Evolutionary conservation across 345 rosid genomes (phyloP), one percentile per base, ranked within the genome.

Genomic region (Lepidium africanum): DNA sequence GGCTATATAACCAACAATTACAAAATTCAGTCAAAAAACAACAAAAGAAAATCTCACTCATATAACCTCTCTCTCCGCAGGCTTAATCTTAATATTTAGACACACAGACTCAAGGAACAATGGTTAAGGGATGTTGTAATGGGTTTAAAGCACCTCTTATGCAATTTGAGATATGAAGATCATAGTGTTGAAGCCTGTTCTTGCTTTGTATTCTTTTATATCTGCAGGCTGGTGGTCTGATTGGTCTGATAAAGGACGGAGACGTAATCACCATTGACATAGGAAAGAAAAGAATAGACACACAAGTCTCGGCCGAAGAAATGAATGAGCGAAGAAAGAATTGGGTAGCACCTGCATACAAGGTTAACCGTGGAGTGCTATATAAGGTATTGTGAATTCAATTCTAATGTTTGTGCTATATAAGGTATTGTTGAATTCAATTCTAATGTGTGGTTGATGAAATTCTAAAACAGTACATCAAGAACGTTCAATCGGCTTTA

Each of bases 151-250:
- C 3, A 0, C 42, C 40, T 54, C 4, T 33, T 10, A 35, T 53
- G 23, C 3, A 32, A 12, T 53, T 14, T 46, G 42, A 46, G 55
- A 46, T 62, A 19, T 39, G 41, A 58, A 60, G 45, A 35, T 19
- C 6, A 60, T 62, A 57, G 23, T 40, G 37, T 13, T 40, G 38
- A 16, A 35, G 51, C n/a, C 43, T 43, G 10, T 42, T 17, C 12
- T 13, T 6, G 13, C 11, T 55, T 10, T 43, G 25, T 5, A 12
- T 12, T 38, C 47, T 72, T 19, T 14, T 52, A 55, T 36, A 13
- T 63, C 32, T 78, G 14, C 81, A 94, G 99, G 99, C 91, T 53
- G 99, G 96, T 57, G 99, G 99, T 69, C 96, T 96, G 1, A 94
- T 94, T 7, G 99, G 93, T 77, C 82, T 94, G 35, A 63, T 94